Evolutionary conservation across 1,284 basidiomycete genomes (phyloP).

Genomic region (Coniophora puteana): DNA sequence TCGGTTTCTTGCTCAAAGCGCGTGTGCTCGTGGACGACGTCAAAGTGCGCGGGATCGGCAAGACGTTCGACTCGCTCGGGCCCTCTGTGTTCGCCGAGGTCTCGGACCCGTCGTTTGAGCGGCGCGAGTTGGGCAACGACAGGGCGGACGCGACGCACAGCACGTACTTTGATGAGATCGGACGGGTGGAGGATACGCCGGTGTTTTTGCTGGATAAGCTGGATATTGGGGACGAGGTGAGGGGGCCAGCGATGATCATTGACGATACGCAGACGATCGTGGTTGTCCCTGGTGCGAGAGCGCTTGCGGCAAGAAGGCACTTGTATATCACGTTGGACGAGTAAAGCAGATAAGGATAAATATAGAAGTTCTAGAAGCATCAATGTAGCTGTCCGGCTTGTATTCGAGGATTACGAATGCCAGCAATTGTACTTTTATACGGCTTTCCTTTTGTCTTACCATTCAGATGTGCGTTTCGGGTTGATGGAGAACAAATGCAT

Average conservation of each 20-base stretch:
- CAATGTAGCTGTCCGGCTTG: too few species aligned
- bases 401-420: too few species aligned
- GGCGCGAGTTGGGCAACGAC: slow-evolving; percentile 27
- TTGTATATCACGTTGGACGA: slow-evolving; percentile 60
- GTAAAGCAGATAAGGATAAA: too few species aligned
- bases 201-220: slow-evolving; percentile 73
- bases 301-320: slow-evolving; percentile 66
- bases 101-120: too few species aligned
- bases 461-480: too few species aligned
- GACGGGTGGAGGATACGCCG: slow-evolving; percentile 74
- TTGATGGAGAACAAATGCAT: too few species aligned
- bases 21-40: slow-evolving; percentile 89
- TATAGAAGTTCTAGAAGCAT: too few species aligned
- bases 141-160: slow-evolving; percentile 52
- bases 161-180: slow-evolving; percentile 79
- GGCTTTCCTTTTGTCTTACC: too few species aligned
- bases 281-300: slow-evolving; percentile 66
- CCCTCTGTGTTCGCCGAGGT: slow-evolving; percentile 79
- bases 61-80: slow-evolving; percentile 83
- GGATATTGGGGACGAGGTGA: slow-evolving; percentile 64
- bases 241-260: slow-evolving; percentile 87
- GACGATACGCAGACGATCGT: slow-evolving; percentile 93
- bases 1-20: slow-evolving; percentile 86
- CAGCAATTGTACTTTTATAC: too few species aligned
- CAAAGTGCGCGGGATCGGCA: slow-evolving; percentile 87